These are phyloP conservation scores for Phalaenopsis aphrodite DNA, from an alignment of 106 monocot species.

Conservation along the genomic window DNA sequence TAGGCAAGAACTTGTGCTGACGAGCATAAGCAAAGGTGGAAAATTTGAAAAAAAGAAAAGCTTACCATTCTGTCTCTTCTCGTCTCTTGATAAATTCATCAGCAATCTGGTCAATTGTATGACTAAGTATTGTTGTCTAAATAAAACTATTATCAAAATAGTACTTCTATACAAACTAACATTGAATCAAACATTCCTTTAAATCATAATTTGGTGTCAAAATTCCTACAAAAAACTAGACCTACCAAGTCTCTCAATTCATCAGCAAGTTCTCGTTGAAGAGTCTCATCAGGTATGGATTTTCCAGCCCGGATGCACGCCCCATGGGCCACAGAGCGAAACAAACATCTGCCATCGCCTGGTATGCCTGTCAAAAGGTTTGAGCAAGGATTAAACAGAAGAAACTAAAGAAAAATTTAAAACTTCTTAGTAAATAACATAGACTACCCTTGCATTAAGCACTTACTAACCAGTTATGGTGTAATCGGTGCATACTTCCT, in stretches of 20 bases:
- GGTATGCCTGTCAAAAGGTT: conserved; percentile 50
- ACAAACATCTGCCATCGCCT: conserved; percentile 98
- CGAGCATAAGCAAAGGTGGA: background rate
- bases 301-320: conserved; percentile 74
- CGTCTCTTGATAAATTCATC: conserved; percentile 90
- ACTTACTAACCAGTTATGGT: conserved; percentile 57
- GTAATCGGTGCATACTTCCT: conserved; percentile 72
- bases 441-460: background rate
- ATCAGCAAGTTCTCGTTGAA: conserved; percentile 85
- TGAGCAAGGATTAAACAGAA: background rate
- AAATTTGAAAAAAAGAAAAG: background rate
- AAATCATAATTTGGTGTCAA: background rate
- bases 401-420: background rate
- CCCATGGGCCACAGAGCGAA: conserved; percentile 88
- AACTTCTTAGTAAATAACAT: background rate
- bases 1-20: background rate
- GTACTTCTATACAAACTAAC: background rate
- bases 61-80: conserved; percentile 88
- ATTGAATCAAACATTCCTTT: background rate
- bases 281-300: conserved; percentile 43
- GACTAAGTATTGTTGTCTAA: background rate
- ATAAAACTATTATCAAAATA: background rate
- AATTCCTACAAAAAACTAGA: background rate
- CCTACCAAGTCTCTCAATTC: conserved; percentile 55
- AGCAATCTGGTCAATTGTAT: conserved; percentile 55